Base-by-base conservation (phyloP, 1,139 yeast genomes). In the Pichiaceae sp. region DNA sequence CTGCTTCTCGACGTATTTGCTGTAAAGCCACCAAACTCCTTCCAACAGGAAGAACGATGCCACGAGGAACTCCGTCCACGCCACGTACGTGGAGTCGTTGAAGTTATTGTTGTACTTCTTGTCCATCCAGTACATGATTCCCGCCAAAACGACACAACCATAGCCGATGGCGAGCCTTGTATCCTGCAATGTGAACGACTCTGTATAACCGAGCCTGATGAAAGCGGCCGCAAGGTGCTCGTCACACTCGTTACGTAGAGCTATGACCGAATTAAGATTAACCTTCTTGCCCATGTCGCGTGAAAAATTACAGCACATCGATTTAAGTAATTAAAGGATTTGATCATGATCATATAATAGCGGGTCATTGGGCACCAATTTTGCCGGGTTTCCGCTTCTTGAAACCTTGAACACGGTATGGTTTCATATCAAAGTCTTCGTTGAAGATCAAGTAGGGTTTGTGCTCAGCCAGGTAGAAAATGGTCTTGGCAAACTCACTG, bases 401-500 rank as follows among this genome's bases (percentile, higher is more conserved):
- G 9, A 21, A 21, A 21, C 11, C 24, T 21, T 21, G 7, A 7
- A 21, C 7, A 21, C 7, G 24, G 16, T 32, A 32, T 4, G 35
- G 35, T 24, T 9, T 32, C 11, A 8, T 21, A 16, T 20, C 7
- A 30, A 25, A 16, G 41, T 65, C 66, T 2, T 63, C 56, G 36
- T 70, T 72, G 53, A 82, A 79, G 14, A 85, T 70, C 47, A 85
- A 61, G 51, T 82, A 75, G 0, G 95, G 95, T 52, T 81, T 84
- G 32, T 83, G 62, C 39, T 69, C 62, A 0, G 94, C 91, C 46
- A 86, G 63, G 51, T 85, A 78, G 35, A 86, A 55, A 8, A 86
- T 78, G 0, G 95, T 81, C 56, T 81, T 83, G 9, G 91, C 95
- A 59, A 86, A 85, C 57, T 86, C 95, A 1, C 94, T 78, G 54